Base-by-base conservation (phyloP, 2,329 filamentous ascomycete genomes). In the Colletotrichum truncatum region DNA sequence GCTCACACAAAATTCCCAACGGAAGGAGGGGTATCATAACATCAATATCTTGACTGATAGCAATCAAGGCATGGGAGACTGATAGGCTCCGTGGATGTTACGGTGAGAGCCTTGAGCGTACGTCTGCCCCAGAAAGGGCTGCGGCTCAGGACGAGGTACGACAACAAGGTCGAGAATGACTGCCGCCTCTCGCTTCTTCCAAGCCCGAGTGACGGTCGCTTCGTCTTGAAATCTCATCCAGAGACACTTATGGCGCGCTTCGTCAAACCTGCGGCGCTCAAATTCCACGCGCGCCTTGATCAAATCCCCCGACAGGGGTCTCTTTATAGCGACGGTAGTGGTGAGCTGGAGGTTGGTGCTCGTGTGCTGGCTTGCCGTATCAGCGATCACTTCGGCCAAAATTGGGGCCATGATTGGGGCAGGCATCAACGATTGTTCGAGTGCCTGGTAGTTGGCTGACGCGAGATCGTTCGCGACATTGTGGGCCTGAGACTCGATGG, bases 111-210 rank as follows among this genome's bases (percentile, higher is more conserved):
- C 61, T 2, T 53, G 26, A 3, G 28, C 11, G 8, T 38, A 23
- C 0, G 25, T 18, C 14, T 30, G 6, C 0, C 61, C 45, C 9
- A 64, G 30, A 2, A 34, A n/a, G 1, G 61, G 30, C 46, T 64
- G 61, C 14, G 43, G 10, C 3, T 46, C 23, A 12, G 55, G 38
- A 1, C 16, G 23, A 5, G 61, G 61, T n/a, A 64, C 61, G 3
- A 53, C 30, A 5, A 67, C 34, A 4, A 70, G 69, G 3, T 67
- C 67, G 3, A 70, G 51, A 25, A 69, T 54, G 46, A 69, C 67
- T 2, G 68, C 18, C 3, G 61, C 38, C 16, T 48, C 38, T 23
- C 55, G 23, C 38, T 38, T 60, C n/a, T 32, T 41, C 61, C 61
- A 67, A 18, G 39, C 23, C 21, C 63, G 46, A 16, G 55, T 48